A percentile compares a stretch with the other conserved stretches of the same genome.
Evolutionary conservation across 306 rosid genomes (phyloP).

Genomic region (Cicer cuneatum): DNA sequence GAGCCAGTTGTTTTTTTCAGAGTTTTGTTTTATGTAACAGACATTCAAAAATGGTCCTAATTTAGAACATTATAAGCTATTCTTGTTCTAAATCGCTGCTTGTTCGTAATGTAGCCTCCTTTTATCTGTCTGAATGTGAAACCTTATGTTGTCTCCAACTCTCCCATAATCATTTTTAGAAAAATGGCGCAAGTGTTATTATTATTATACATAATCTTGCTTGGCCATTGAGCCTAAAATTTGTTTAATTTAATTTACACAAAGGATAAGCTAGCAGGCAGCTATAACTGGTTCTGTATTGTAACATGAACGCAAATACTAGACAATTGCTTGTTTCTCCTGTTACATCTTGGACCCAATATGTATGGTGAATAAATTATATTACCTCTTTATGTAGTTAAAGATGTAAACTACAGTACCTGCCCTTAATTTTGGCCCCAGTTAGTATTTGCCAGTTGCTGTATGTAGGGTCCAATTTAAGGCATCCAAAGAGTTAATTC

Average conservation of each 20-base stretch:
- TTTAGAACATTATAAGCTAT: conserved; percentile 15
- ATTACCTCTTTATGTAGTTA: conserved; percentile 15
- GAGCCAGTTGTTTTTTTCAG: not conserved
- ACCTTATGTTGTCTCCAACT: not conserved
- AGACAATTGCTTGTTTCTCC: conserved; percentile 17
- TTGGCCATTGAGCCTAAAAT: conserved; percentile 46
- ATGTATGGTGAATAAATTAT: conserved; percentile 32
- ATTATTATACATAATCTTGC: conserved; percentile 1
- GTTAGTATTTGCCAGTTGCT: conserved; percentile 24
- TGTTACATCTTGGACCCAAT: conserved; percentile 28
- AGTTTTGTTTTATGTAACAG: not conserved
- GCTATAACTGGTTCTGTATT: conserved; percentile 33
- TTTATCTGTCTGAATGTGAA: conserved; percentile 6
- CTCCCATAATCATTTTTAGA: conserved; percentile 14
- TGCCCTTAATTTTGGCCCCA: conserved; percentile 31
- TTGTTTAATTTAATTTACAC: conserved; percentile 49
- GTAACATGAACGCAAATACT: conserved; percentile 13
- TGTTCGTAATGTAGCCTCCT: not conserved
- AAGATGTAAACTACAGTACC: conserved; percentile 26
- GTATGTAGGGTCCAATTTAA: conserved; percentile 47
- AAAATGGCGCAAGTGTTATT: conserved; percentile 28
- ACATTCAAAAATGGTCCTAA: conserved; percentile 10
- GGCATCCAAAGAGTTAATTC: conserved; percentile 41
- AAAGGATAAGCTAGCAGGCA: conserved; percentile 60
- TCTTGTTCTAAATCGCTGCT: not conserved